A percentile compares a stretch with the other conserved stretches of the same genome.
Evolutionary conservation across 2,329 filamentous ascomycete species (phyloP).

Genomic region (Ceratocystiopsis sp.): DNA sequence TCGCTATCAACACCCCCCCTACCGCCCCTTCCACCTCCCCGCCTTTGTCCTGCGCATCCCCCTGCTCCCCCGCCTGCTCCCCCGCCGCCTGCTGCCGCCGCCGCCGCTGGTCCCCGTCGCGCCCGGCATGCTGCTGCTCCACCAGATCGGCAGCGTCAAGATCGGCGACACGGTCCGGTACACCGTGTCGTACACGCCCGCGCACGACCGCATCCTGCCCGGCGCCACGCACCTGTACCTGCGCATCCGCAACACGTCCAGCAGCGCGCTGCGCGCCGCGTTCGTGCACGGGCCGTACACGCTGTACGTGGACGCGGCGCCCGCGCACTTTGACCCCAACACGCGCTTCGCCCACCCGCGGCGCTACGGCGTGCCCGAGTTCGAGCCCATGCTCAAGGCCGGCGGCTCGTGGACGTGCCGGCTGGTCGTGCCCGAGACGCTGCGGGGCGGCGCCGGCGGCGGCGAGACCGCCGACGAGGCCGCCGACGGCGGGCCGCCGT

Average conservation of each 20-base stretch:
- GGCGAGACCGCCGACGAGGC: slow-evolving; percentile 22
- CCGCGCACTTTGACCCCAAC: slow-evolving; percentile 69
- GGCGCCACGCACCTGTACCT: slow-evolving; percentile 67
- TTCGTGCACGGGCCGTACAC: slow-evolving; percentile 95
- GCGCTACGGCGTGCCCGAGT: slow-evolving; percentile 66
- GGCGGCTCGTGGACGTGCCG: slow-evolving; percentile 73
- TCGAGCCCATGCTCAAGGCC: slow-evolving; percentile 91
- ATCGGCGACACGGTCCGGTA: slow-evolving; percentile 88
- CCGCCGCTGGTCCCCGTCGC: slow-evolving; percentile 10
- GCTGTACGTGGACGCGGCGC: slow-evolving; percentile 72
- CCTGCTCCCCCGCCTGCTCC: too few relatives aligned
- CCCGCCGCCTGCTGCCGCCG: too few relatives aligned
- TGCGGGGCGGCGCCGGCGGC: slow-evolving; percentile 49
- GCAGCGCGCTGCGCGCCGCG: slow-evolving; percentile 78
- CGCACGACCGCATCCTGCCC: slow-evolving; percentile 75
- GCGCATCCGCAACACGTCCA: slow-evolving; percentile 80
- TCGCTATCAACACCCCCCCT: too few relatives aligned
- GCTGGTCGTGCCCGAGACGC: slow-evolving; percentile 62
- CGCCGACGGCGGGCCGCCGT: slow-evolving; percentile 21
- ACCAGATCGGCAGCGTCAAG: slow-evolving; percentile 82
- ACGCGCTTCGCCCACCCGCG: slow-evolving; percentile 53
- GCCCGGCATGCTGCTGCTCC: slow-evolving; percentile 61
- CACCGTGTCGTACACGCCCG: slow-evolving; percentile 82
- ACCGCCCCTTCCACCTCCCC: too few relatives aligned
- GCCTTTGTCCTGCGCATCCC: too few relatives aligned